Conservation (phyloP, 1,139 yeast species). For the Yamadazyma membranifaciens region DNA sequence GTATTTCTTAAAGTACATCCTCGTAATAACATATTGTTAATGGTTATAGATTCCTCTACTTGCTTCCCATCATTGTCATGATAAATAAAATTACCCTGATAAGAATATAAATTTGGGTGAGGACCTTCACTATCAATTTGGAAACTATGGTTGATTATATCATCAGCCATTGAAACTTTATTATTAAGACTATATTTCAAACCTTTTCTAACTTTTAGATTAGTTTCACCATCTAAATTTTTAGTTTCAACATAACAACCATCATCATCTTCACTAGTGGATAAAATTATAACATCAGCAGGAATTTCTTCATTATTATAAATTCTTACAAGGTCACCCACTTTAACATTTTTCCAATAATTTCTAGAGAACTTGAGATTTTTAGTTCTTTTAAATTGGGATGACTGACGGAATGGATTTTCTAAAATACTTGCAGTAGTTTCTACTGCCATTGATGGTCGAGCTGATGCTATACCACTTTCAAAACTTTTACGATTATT, state of each 20-base stretch:
- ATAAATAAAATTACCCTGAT: conserved; percentile 52
- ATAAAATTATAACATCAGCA: conserved; percentile 50
- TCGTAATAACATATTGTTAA: conserved; percentile 48
- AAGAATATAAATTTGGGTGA: conserved; percentile 51
- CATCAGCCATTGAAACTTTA: conserved; percentile 42
- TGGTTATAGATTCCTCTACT: conserved; percentile 42
- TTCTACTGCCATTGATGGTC: conserved; percentile 14
- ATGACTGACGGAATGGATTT: conserved; percentile 28
- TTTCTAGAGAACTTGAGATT: conserved; percentile 31
- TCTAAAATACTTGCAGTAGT: conserved; percentile 3
- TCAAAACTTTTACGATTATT: conserved; percentile 33
- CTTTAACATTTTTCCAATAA: conserved; percentile 54
- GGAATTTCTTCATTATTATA: conserved; percentile 59
- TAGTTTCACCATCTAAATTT: conserved; percentile 62
- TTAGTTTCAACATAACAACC: conserved; percentile 59
- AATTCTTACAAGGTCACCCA: conserved; percentile 53
- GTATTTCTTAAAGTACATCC: conserved; percentile 56
- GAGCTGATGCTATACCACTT: conserved; percentile 24
- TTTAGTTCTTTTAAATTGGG: conserved; percentile 18
- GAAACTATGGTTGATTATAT: conserved; percentile 39
- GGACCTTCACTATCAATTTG: conserved; percentile 56
- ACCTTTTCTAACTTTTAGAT: conserved; percentile 53
- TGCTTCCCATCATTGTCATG: conserved; percentile 21
- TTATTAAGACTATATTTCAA: conserved; percentile 39
- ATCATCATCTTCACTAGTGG: conserved; percentile 54